Conservation (phyloP, 1,284 basidiomycete species). For the Malassezia brasiliensis region DNA sequence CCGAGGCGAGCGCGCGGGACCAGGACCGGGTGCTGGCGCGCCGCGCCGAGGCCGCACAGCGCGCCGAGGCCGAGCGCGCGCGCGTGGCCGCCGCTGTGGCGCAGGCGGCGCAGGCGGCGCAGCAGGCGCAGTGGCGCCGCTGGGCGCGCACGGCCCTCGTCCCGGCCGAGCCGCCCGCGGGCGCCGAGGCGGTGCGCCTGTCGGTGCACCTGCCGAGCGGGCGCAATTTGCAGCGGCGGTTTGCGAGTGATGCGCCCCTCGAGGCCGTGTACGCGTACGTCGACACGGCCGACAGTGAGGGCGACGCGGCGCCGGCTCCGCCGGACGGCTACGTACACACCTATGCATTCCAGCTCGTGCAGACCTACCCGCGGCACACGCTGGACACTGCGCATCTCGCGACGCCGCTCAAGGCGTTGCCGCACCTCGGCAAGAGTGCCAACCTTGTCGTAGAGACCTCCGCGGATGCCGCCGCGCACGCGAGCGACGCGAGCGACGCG, state of each 20-base stretch:
- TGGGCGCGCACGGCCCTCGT: conserved; percentile 31
- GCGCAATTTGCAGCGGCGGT: conserved; percentile 24
- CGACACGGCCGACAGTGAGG: conserved; percentile 17
- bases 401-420: conserved; percentile 19
- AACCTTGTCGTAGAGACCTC: conserved; percentile 34
- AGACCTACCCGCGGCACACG: conserved; percentile 28
- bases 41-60: conserved; percentile 23
- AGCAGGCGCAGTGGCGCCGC: conserved; percentile 23
- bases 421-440: conserved; percentile 25
- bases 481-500: not conserved
- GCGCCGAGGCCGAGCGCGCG: conserved; percentile 16
- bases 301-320: not conserved
- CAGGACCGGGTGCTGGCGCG: conserved; percentile 22
- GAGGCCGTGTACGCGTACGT: conserved; percentile 32
- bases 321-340: conserved; percentile 20
- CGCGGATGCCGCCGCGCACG: conserved; percentile 6
- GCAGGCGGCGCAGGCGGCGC: not conserved
- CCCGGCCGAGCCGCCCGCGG: conserved; percentile 21
- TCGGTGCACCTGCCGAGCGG: conserved; percentile 35
- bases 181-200: conserved; percentile 15
- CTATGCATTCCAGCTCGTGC: conserved; percentile 33
- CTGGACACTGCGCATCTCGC: not conserved
- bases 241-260: conserved; percentile 20
- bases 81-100: not conserved
- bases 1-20: conserved; percentile 27